Evolutionary conservation across 345 rosid species (phyloP).

Genomic region (Acer campestre): DNA sequence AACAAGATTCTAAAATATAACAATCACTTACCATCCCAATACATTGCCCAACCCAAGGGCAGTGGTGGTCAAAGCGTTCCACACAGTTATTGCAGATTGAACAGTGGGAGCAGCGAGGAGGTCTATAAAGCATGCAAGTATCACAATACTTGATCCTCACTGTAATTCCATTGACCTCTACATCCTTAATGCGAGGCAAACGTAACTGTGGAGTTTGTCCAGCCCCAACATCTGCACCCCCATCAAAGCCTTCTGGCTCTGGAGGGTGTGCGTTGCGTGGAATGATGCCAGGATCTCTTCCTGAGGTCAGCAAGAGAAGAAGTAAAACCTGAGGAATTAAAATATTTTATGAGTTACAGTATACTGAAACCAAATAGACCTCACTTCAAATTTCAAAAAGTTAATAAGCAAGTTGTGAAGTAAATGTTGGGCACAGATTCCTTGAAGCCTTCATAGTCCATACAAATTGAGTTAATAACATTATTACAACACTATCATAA

Average conservation of each 20-base stretch:
- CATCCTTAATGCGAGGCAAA: constrained; percentile 88
- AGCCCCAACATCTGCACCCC: constrained; percentile 53
- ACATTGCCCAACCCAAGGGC: constrained; percentile 99
- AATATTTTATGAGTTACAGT: not conserved
- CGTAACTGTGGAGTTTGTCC: constrained; percentile 83
- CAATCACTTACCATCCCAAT: constrained; percentile 74
- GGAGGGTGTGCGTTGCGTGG: constrained; percentile 98
- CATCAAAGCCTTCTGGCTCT: constrained; percentile 78
- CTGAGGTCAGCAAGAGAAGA: constrained; percentile 89
- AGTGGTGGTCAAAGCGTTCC: constrained; percentile 95
- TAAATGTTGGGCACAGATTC: not conserved
- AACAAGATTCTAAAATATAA: constrained; percentile 17
- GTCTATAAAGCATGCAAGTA: constrained; percentile 97
- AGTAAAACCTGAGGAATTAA: constrained; percentile 59
- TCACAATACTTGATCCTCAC: constrained; percentile 94
- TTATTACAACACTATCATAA: not conserved
- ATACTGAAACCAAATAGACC: not conserved
- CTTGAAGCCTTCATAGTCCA: not conserved
- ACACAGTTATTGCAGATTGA: constrained; percentile 99
- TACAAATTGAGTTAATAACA: not conserved
- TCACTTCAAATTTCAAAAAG: not conserved
- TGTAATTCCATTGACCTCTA: constrained; percentile 68
- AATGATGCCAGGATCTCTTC: constrained; percentile 96
- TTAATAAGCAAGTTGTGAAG: not conserved
- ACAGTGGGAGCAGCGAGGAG: constrained; percentile 98